Evolutionary conservation across 768 basidiomycete genomes (phyloP).

Genomic region (Boletus huronensis): DNA sequence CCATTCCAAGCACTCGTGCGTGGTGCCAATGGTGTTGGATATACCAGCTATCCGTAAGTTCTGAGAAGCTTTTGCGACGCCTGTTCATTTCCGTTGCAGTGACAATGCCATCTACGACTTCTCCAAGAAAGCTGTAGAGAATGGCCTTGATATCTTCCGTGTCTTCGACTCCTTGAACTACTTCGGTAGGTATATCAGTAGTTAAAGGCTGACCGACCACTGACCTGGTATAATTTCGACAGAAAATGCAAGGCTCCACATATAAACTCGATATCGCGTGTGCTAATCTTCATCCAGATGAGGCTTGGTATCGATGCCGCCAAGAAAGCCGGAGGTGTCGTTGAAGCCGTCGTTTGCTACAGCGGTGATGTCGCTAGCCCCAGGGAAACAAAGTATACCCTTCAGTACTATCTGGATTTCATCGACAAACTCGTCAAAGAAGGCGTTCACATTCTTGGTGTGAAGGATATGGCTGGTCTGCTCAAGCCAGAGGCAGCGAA

Average conservation of each 20-base stretch:
- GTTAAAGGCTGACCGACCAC: background rate
- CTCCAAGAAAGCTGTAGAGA: slow-evolving; percentile 99
- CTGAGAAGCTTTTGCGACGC: background rate
- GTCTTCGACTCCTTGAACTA: slow-evolving; percentile 99
- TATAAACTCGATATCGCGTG: background rate
- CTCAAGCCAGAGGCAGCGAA: slow-evolving; percentile 93
- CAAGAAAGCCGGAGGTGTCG: slow-evolving; percentile 98
- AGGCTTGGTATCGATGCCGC: slow-evolving; percentile 98
- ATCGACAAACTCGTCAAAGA: slow-evolving; percentile 89
- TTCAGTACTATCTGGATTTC: slow-evolving; percentile 96
- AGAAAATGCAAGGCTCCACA: slow-evolving; percentile 62
- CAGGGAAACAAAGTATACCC: slow-evolving; percentile 94
- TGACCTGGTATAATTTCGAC: slow-evolving; percentile 7
- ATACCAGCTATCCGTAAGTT: slow-evolving; percentile 93
- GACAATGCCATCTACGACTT: slow-evolving; percentile 99
- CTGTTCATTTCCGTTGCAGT: slow-evolving; percentile 36
- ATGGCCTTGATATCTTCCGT: slow-evolving; percentile 98
- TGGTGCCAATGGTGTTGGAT: slow-evolving; percentile 98
- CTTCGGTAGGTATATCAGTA: slow-evolving; percentile 59
- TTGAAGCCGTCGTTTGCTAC: slow-evolving; percentile 97
- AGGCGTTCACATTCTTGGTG: slow-evolving; percentile 94
- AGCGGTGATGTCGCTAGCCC: slow-evolving; percentile 95
- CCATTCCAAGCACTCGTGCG: slow-evolving; percentile 97
- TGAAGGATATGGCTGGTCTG: slow-evolving; percentile 99
- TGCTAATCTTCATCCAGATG: slow-evolving; percentile 56